Evolutionary conservation across 345 rosid species (phyloP).

Genomic region (Eucalyptus sp.): DNA sequence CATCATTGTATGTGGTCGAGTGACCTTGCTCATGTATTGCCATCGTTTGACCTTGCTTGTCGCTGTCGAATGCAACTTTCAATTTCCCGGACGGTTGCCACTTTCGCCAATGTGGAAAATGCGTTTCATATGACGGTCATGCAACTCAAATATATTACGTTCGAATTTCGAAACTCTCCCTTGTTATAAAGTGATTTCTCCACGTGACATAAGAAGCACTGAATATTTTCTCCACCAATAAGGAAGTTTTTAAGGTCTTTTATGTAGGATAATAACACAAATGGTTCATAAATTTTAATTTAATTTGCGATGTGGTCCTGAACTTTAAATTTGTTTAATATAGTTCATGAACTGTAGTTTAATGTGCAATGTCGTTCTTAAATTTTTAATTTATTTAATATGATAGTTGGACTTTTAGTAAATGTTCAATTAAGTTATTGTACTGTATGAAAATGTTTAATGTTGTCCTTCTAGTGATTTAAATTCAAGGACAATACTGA

Average conservation of each 20-base stretch:
- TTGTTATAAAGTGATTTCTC: background rate
- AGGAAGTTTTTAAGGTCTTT: background rate
- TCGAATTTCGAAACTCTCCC: background rate
- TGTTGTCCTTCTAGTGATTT: too few relatives aligned
- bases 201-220: background rate
- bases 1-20: background rate
- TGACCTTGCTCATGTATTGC: background rate
- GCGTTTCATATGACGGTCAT: background rate
- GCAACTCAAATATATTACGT: too few relatives aligned
- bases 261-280: background rate
- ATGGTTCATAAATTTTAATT: too few relatives aligned
- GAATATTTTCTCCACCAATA: background rate
- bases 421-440: rapidly evolving
- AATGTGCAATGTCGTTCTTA: rapidly evolving
- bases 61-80: background rate
- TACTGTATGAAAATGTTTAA: background rate
- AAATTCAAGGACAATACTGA: too few relatives aligned
- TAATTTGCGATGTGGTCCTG: background rate
- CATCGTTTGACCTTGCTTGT: background rate
- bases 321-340: too few relatives aligned
- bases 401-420: too few relatives aligned
- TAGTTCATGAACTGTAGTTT: rapidly evolving
- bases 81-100: background rate
- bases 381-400: too few relatives aligned
- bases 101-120: background rate